These are phyloP conservation scores for Ustilago lituana DNA, from an alignment of 1,284 basidiomycete genomes.

Conservation along the genomic window DNA sequence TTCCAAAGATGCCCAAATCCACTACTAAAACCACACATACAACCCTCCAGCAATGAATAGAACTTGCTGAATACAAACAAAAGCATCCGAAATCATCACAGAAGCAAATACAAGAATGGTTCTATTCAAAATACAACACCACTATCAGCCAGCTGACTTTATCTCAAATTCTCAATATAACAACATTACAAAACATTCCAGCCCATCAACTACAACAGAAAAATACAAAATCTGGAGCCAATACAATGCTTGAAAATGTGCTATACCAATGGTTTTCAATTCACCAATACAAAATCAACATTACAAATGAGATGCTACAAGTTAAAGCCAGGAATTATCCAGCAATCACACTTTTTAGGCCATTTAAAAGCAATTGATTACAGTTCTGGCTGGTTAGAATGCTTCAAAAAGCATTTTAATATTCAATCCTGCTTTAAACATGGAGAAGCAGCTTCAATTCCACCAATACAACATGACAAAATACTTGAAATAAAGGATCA, in stretches of 20 bases:
- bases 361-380: not conserved
- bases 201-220: not conserved
- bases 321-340: slow-evolving; percentile 3
- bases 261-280: slow-evolving; percentile 4
- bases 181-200: not conserved
- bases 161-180: not conserved
- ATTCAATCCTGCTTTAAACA: slow-evolving; percentile 1
- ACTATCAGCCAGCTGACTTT: not conserved
- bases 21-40: no score
- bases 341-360: not conserved
- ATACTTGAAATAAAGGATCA: slow-evolving; percentile 1
- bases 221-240: not conserved
- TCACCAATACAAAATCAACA: no score
- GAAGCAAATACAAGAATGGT: not conserved
- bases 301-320: not conserved
- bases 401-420: slow-evolving; percentile 2
- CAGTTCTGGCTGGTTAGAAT: slow-evolving; percentile 4
- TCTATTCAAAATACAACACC: not conserved
- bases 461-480: not conserved
- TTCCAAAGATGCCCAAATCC: no score
- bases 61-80: no score
- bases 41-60: no score
- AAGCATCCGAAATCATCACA: not conserved
- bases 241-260: not conserved
- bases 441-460: slow-evolving; percentile 3